phyloP scores from a whole-genome alignment of 202 grass and related monocot species.

The Carex arenaria region DNA sequence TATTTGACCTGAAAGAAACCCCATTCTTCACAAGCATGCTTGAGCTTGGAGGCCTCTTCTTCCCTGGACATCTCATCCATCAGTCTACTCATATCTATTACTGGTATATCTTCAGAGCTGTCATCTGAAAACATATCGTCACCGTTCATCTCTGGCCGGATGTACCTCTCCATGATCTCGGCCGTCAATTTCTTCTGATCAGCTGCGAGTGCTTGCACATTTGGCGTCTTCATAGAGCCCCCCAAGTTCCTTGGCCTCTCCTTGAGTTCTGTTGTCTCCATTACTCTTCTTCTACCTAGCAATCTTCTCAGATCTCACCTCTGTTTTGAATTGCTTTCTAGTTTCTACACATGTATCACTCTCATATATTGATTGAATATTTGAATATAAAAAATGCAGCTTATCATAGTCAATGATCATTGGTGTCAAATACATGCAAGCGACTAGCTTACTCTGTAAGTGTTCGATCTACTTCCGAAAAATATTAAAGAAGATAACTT shows the following conservation, averaged over 20 bases:
- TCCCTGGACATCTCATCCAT: not conserved
- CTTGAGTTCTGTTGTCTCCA: constrained; percentile 3
- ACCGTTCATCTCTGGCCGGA: constrained; percentile 11
- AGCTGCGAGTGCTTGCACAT: constrained; percentile 20
- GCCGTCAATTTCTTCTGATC: constrained; percentile 3
- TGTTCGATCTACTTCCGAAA: not conserved
- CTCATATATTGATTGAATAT: not conserved
- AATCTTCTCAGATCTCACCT: not conserved
- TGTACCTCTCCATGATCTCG: constrained; percentile 21
- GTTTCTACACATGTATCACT: not conserved
- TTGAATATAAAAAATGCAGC: not conserved
- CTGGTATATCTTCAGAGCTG: constrained; percentile 5
- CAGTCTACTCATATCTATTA: constrained; percentile 24
- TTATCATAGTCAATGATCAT: too few relatives aligned
- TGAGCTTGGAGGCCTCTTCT: constrained; percentile 15
- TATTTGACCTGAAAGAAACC: constrained; percentile 30
- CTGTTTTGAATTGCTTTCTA: not conserved
- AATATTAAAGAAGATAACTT: not conserved
- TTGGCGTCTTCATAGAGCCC: not conserved
- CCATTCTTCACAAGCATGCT: constrained; percentile 26
- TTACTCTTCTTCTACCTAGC: not conserved
- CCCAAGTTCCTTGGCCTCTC: constrained; percentile 9
- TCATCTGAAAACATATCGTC: constrained; percentile 2
- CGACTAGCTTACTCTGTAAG: not conserved
- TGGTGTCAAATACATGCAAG: not conserved